A percentile compares a stretch with the other conserved stretches of the same genome.
These are phyloP conservation scores for Hypoxylon sp. DNA, from an alignment of 2,329 filamentous ascomycete genomes.

Conservation along the genomic window DNA sequence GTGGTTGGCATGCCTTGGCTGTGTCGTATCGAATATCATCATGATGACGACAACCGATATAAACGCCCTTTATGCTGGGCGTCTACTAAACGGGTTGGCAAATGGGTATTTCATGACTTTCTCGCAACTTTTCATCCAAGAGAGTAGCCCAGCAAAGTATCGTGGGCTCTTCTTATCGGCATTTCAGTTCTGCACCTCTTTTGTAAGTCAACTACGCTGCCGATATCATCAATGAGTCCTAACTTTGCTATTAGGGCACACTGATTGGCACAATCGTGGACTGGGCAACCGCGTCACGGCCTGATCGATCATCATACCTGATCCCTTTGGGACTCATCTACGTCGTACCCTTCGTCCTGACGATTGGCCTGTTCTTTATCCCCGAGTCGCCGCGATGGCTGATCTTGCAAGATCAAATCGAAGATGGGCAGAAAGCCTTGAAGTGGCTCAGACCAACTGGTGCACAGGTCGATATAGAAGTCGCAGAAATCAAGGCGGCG, in stretches of 20 bases:
- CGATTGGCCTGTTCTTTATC: slow-evolving; percentile 52
- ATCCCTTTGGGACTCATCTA: slow-evolving; percentile 54
- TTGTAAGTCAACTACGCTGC: slow-evolving; percentile 51
- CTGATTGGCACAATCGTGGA: slow-evolving; percentile 62
- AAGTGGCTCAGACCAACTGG: slow-evolving; percentile 56
- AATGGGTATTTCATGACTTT: slow-evolving; percentile 73
- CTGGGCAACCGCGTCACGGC: slow-evolving; percentile 52
- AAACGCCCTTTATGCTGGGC: slow-evolving; percentile 67
- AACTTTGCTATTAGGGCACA: slow-evolving; percentile 54
- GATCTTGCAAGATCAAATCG: slow-evolving; percentile 49
- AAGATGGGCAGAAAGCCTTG: slow-evolving; percentile 55
- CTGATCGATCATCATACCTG: slow-evolving; percentile 53
- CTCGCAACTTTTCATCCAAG: slow-evolving; percentile 65
- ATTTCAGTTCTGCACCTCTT: slow-evolving; percentile 64
- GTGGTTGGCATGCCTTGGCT: slow-evolving; percentile 64
- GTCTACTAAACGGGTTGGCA: slow-evolving; percentile 68
- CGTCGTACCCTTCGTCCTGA: slow-evolving; percentile 50
- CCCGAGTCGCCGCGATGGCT: slow-evolving; percentile 55
- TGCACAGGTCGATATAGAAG: slow-evolving; percentile 53
- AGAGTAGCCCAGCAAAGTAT: slow-evolving; percentile 63
- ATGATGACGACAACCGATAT: slow-evolving; percentile 71
- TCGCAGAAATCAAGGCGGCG: slow-evolving; percentile 55
- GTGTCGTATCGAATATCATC: slow-evolving; percentile 66
- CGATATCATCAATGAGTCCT: neutral
- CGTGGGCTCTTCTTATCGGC: slow-evolving; percentile 63